These are phyloP conservation scores for Aspergillus viridinutans DNA, from an alignment of 2,329 filamentous ascomycete species.

Conservation along the genomic window DNA sequence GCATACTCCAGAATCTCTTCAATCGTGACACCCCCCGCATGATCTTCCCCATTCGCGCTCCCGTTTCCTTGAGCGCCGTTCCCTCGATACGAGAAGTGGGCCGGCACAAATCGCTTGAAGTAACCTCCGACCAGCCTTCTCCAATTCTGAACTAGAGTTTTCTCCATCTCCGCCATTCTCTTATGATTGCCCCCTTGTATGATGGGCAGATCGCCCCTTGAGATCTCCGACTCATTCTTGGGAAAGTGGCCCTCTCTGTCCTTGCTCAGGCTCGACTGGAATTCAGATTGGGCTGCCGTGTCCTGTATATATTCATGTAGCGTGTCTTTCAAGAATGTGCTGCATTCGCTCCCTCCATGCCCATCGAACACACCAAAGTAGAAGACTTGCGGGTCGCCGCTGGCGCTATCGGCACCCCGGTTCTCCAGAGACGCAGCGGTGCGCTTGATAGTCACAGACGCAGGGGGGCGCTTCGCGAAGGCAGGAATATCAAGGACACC, in stretches of 20 bases:
- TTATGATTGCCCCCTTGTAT: conserved; percentile 52
- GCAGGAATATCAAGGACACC: conserved; percentile 90
- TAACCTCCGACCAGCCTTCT: conserved; percentile 85
- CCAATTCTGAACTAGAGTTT: conserved; percentile 70
- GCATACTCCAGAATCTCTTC: conserved; percentile 74
- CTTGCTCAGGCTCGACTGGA: conserved; percentile 68
- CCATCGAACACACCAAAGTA: conserved; percentile 98
- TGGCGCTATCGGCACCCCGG: conserved; percentile 66
- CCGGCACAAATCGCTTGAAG: conserved; percentile 82
- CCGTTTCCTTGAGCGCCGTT: conserved; percentile 18
- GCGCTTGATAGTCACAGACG: conserved; percentile 50
- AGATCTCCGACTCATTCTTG: conserved; percentile 9
- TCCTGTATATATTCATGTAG: conserved; percentile 87
- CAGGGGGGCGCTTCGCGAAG: conserved; percentile 78
- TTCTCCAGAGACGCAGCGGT: conserved; percentile 43
- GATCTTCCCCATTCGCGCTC: conserved; percentile 24
- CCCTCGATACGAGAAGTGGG: conserved; percentile 60
- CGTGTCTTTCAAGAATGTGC: conserved; percentile 76
- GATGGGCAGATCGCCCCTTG: conserved; percentile 40
- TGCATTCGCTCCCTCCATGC: conserved; percentile 86
- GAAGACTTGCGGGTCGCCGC: conserved; percentile 91
- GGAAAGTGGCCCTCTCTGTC: conserved; percentile 13
- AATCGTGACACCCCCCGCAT: conserved; percentile 33
- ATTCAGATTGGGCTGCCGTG: conserved; percentile 68
- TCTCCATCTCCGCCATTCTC: conserved; percentile 66